These are phyloP conservation scores for Aspergillus sergii DNA, from an alignment of 2,329 filamentous ascomycete genomes.

Conservation along the genomic window DNA sequence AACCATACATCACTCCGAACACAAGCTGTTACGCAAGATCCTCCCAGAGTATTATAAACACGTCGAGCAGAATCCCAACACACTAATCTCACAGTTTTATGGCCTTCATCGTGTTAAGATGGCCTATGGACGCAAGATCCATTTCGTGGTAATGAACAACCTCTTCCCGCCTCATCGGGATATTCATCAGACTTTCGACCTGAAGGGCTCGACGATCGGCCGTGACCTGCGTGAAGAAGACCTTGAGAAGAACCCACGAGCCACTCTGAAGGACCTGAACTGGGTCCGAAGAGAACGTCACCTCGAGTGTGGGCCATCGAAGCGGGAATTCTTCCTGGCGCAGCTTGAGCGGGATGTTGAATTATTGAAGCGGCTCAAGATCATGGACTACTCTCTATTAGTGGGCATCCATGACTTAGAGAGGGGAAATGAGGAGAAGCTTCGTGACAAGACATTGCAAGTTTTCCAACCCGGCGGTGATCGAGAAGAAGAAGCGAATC, in stretches of 20 bases:
- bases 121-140: constrained; percentile 95
- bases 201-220: constrained; percentile 95
- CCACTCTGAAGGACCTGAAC: constrained; percentile 94
- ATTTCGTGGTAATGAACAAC: constrained; percentile 99
- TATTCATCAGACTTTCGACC: constrained; percentile 94
- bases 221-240: constrained; percentile 89
- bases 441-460: constrained; percentile 84
- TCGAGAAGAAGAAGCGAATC: constrained; percentile 61
- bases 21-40: constrained; percentile 53
- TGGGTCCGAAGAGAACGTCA: constrained; percentile 86
- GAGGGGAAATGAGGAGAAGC: constrained; percentile 91
- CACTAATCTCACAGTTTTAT: constrained; percentile 95
- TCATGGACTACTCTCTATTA: constrained; percentile 98
- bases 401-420: constrained; percentile 90
- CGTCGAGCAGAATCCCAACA: constrained; percentile 91
- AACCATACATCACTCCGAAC: constrained; percentile 92
- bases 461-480: constrained; percentile 91
- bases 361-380: constrained; percentile 82
- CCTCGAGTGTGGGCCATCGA: constrained; percentile 84
- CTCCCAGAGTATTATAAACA: constrained; percentile 89
- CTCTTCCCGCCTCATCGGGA: constrained; percentile 96
- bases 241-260: constrained; percentile 82
- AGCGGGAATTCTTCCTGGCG: constrained; percentile 84
- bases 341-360: constrained; percentile 87
- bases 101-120: constrained; percentile 97